Evolutionary conservation across 2,329 filamentous ascomycete species (phyloP).

Genomic region (Penicillium sp.): DNA sequence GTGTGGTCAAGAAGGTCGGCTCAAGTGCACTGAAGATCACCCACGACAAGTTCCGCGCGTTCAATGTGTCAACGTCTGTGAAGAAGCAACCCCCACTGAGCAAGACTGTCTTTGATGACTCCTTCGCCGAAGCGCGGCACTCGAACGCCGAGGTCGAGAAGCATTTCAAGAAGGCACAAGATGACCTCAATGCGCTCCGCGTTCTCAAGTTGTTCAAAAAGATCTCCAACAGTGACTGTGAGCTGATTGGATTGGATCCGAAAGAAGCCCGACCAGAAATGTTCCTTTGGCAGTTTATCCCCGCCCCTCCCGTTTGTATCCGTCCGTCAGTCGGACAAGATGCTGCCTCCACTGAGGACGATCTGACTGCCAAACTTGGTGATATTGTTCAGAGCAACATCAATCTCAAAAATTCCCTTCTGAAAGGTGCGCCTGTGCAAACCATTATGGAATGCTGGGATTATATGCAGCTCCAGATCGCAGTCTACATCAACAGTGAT

Average conservation of each 20-base stretch:
- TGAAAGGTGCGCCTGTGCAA: constrained; percentile 80
- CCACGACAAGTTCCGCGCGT: constrained; percentile 89
- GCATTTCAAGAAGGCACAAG: constrained; percentile 87
- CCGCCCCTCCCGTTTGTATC: constrained; percentile 91
- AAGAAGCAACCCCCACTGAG: constrained; percentile 82
- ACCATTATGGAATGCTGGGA: constrained; percentile 99
- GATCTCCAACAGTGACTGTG: constrained; percentile 83
- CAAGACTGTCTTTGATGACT: constrained; percentile 83
- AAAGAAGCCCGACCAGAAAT: constrained; percentile 88
- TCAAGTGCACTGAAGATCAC: constrained; percentile 83
- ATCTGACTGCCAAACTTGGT: constrained; percentile 93
- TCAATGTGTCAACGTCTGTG: constrained; percentile 83
- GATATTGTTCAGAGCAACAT: constrained; percentile 94
- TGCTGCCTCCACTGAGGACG: constrained; percentile 90
- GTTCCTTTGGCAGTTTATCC: constrained; percentile 96
- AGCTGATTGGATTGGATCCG: constrained; percentile 86
- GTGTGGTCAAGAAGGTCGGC: constrained; percentile 87
- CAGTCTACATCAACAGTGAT: constrained; percentile 98
- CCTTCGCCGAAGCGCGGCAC: constrained; percentile 78
- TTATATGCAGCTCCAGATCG: constrained; percentile 90
- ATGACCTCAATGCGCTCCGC: constrained; percentile 87
- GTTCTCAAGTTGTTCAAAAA: constrained; percentile 91
- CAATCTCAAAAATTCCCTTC: constrained; percentile 79
- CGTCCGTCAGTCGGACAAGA: constrained; percentile 93
- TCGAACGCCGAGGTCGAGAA: constrained; percentile 84